Evolutionary conservation across 768 basidiomycete species (phyloP), one percentile per base, ranked within the genome.

Genomic region (Mycena rebaudengoi): DNA sequence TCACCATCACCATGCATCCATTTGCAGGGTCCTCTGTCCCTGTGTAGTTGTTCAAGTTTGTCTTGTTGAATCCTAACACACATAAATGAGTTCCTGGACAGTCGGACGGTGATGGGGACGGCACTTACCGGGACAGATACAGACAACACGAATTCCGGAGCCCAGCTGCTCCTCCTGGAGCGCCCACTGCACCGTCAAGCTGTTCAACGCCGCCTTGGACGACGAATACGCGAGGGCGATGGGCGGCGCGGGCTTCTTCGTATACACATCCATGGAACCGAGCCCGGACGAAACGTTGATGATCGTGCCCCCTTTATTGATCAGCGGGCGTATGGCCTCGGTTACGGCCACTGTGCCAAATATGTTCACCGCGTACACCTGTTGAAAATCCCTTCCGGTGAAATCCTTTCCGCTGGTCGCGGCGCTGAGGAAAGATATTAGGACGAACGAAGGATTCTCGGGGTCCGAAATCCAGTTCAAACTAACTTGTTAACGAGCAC

Each of bases 191-290:
- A 50, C 30, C 26, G 66, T 67, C 7, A 67, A 39, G 14, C 20
- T 13, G 39, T 67, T 67, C 5, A 67, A 28, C 13, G 66, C 66
- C 3, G 57, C 12, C 46, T 67, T 67, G 51, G 50, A 54, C 4
- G 66, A 49, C 44, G 18, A 45, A 46, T 67, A 67, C 1, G 52
- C 30, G 1, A 29, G 45, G 21, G 7, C 30, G 18, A 60, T 1
- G 12, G 44, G 56, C 29, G 26, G 60, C 16, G 37, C 21, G 12
- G 56, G 41, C 11, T n/a, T 41, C 35, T 46, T 14, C 11, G 49
- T 39, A 43, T 40, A 28, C 46, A 11, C 13, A 10, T 7, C 2
- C 4, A 57, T 39, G 2, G 65, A 66, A 5, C 55, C 65, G 21
- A 66, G 49, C 0, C 18, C 4, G 18, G 54, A 57, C n/a, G 65